These are phyloP conservation scores for Thalassiosira allenii DNA, from an alignment of 352 stramenopile species.

Conservation along the genomic window DNA sequence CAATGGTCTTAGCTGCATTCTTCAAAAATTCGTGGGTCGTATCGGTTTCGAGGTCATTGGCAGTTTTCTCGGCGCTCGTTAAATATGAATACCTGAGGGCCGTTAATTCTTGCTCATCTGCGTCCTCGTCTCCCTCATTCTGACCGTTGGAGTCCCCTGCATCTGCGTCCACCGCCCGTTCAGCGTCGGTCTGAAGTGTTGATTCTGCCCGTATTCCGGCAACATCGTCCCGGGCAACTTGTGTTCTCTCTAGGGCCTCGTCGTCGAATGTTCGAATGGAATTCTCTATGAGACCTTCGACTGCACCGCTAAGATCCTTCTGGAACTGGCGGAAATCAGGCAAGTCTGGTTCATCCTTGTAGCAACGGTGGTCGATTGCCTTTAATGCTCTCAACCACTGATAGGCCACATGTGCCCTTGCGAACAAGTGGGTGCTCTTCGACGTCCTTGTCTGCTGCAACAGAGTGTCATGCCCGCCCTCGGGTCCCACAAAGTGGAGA, in stretches of 20 bases:
- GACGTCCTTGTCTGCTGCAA: constrained; percentile 10
- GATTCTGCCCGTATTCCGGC: constrained; percentile 10
- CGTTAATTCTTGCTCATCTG: background rate
- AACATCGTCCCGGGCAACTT: constrained; percentile 29
- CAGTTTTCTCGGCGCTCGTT: constrained; percentile 8
- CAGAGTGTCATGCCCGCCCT: constrained; percentile 25
- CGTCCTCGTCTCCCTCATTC: background rate
- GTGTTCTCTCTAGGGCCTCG: constrained; percentile 3
- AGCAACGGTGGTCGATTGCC: constrained; percentile 7
- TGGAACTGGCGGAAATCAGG: constrained; percentile 14
- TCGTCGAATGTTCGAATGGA: constrained; percentile 30
- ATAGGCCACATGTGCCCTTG: constrained; percentile 14
- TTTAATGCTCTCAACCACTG: constrained; percentile 26
- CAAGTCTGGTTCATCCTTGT: constrained; percentile 1
- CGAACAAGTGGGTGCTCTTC: constrained; percentile 22
- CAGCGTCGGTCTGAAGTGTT: background rate
- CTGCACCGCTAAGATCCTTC: background rate
- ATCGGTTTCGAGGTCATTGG: constrained; percentile 1
- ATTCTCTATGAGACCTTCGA: background rate
- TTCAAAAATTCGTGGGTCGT: constrained; percentile 21
- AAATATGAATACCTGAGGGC: constrained; percentile 9
- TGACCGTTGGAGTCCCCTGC: background rate
- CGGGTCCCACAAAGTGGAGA: constrained; percentile 36
- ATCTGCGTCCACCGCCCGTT: background rate
- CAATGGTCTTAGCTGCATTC: constrained; percentile 40